Evolutionary conservation across 805 yeast genomes (phyloP).

Genomic region (Metschnikowia kunwiensis): DNA sequence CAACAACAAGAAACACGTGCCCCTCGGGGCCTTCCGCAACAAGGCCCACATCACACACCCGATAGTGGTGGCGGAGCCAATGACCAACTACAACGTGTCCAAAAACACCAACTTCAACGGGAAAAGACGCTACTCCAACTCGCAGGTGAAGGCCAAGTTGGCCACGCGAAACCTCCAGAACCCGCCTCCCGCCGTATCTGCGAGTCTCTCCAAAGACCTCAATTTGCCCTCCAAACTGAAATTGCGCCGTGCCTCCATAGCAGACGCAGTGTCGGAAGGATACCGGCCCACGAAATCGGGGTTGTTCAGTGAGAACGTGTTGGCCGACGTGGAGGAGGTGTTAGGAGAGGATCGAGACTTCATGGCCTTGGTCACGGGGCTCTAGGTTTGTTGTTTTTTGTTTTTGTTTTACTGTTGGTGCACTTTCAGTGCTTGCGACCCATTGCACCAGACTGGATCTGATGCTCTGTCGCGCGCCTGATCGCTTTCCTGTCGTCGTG

Average conservation of each 20-base stretch:
- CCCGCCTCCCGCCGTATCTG: conserved; percentile 7
- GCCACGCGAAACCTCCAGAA: conserved; percentile 14
- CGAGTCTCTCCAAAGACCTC: conserved; percentile 13
- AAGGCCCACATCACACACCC: conserved; percentile 36
- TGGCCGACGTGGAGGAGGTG: conserved; percentile 71
- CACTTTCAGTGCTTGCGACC: no score
- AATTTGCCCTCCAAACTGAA: conserved; percentile 30
- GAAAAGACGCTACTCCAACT: conserved; percentile 12
- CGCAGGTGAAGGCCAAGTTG: conserved; percentile 15
- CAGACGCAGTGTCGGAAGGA: conserved; percentile 75
- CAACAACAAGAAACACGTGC: conserved; percentile 51
- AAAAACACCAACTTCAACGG: conserved; percentile 27
- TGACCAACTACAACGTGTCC: conserved; percentile 27
- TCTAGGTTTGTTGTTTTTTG: conserved; percentile 8
- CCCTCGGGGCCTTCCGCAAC: conserved; percentile 88
- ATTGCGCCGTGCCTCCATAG: conserved; percentile 63
- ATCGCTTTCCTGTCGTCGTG: no score
- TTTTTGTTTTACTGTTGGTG: background rate
- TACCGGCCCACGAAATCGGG: conserved; percentile 73
- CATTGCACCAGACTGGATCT: conserved; percentile 9
- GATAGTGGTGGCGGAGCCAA: conserved; percentile 23
- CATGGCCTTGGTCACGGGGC: conserved; percentile 39
- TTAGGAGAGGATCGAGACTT: conserved; percentile 51
- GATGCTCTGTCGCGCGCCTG: background rate
- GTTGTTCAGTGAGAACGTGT: conserved; percentile 68